Evolutionary conservation across 495 filamentous ascomycete species (phyloP).

Genomic region (Penicillium coprophilum): DNA sequence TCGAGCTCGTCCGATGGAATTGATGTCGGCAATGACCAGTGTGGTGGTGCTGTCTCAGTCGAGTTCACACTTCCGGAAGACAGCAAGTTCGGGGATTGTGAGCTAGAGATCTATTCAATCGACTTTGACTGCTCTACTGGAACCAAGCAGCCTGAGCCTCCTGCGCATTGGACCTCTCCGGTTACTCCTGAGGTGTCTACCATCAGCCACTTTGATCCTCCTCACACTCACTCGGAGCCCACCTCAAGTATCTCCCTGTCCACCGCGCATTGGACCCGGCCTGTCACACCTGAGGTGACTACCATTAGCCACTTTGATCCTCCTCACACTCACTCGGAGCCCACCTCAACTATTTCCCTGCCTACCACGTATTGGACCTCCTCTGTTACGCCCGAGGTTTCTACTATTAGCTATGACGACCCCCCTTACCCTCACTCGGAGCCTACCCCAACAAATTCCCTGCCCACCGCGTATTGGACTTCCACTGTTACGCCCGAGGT

Average conservation of each 20-base stretch:
- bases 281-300: too few species aligned
- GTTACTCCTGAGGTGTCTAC: background rate
- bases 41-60: slow-evolving; percentile 81
- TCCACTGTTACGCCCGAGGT: too few species aligned
- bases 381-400: background rate
- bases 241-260: background rate
- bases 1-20: slow-evolving; percentile 61
- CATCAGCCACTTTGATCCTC: background rate
- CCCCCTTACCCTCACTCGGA: background rate
- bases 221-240: background rate
- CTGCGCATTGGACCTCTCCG: background rate
- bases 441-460: background rate
- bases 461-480: too few species aligned
- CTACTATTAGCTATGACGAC: background rate
- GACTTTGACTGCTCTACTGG: slow-evolving; percentile 73
- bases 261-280: background rate
- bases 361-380: background rate
- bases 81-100: slow-evolving; percentile 55
- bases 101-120: slow-evolving; percentile 70
- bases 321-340: background rate
- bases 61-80: slow-evolving; percentile 67
- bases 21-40: slow-evolving; percentile 77
- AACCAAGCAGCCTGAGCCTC: slow-evolving; percentile 18
- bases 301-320: background rate
- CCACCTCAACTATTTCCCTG: background rate